Percentiles rank a stretch among this genome's conserved stretches.
Conservation (phyloP, 1,284 basidiomycete species). For the Cystobasidium pallidum region DNA sequence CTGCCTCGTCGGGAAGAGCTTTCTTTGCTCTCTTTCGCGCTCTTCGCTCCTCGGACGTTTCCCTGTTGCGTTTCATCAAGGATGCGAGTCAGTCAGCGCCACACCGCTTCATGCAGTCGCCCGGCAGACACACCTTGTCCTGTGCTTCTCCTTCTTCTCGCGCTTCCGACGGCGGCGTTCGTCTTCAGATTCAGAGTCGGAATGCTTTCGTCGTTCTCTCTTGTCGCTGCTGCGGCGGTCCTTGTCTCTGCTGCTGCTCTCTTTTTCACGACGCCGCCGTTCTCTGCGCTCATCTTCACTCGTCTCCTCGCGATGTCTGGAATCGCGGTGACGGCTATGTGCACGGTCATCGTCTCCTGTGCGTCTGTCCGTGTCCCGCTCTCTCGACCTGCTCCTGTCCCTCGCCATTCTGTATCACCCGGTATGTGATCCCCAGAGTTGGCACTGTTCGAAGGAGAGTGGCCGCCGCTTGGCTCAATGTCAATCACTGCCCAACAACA, state of each 20-base stretch:
- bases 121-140: constrained; percentile 15
- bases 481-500: neutral
- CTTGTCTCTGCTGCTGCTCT: constrained; percentile 47
- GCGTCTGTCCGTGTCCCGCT: constrained; percentile 32
- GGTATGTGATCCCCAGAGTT: neutral
- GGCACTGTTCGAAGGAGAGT: neutral
- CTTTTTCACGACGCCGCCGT: constrained; percentile 36
- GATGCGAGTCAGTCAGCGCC: neutral
- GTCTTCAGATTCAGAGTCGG: constrained; percentile 48
- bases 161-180: constrained; percentile 35
- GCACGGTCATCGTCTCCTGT: constrained; percentile 11
- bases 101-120: neutral
- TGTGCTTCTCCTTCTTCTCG: constrained; percentile 47
- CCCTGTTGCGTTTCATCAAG: neutral
- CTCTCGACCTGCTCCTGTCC: constrained; percentile 33
- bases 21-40: constrained; percentile 45
- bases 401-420: constrained; percentile 21
- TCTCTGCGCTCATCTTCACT: constrained; percentile 46
- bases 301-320: constrained; percentile 14
- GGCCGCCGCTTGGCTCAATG: neutral
- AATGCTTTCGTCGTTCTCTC: constrained; percentile 46
- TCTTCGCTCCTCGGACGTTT: constrained; percentile 38
- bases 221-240: constrained; percentile 49
- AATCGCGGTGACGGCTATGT: constrained; percentile 1
- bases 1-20: constrained; percentile 42